Evolutionary conservation across 345 rosid genomes (phyloP).

Genomic region (Hevea brasiliensis): DNA sequence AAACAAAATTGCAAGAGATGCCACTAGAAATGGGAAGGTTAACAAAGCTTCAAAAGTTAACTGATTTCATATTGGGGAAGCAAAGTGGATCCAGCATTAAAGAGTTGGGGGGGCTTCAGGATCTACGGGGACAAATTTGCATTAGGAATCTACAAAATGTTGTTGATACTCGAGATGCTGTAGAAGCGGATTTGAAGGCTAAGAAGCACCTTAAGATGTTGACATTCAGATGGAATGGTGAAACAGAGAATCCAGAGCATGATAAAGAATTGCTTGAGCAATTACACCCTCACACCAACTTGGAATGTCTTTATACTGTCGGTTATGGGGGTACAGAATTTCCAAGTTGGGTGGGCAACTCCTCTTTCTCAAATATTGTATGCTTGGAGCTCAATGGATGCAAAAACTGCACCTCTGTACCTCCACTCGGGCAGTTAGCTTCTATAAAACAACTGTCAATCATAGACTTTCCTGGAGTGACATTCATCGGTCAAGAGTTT

Average conservation of each 20-base stretch:
- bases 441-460: not conserved
- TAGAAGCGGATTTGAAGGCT: not conserved
- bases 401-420: not conserved
- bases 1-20: conserved; percentile 16
- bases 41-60: conserved; percentile 9
- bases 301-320: not conserved
- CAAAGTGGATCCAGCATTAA: not conserved
- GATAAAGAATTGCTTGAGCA: not conserved
- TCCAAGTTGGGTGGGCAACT: conserved; percentile 8
- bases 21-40: conserved; percentile 18
- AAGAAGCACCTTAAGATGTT: not conserved
- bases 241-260: not conserved
- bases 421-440: conserved; percentile 9
- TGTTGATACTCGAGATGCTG: not conserved
- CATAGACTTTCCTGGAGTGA: not conserved
- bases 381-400: not conserved
- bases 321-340: conserved; percentile 14
- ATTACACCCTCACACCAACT: not conserved
- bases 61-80: conserved; percentile 7
- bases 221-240: not conserved
- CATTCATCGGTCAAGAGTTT: not conserved
- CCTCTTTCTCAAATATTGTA: not conserved
- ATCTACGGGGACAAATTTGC: not conserved
- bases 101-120: not conserved
- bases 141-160: conserved; percentile 2